Base-by-base conservation (phyloP, 768 basidiomycete genomes). In the Clathrus columnatus region DNA sequence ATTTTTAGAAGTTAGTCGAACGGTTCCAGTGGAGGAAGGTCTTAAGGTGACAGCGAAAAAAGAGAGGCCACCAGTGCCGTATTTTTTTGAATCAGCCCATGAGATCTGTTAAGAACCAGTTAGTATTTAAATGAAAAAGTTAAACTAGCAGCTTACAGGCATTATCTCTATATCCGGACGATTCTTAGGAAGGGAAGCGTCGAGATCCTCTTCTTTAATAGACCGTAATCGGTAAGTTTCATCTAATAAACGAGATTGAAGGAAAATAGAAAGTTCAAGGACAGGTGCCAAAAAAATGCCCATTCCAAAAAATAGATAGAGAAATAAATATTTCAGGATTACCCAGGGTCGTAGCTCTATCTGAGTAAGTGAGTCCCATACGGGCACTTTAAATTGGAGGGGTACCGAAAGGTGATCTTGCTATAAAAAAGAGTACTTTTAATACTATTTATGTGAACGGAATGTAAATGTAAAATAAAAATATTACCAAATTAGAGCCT, bases 261-360 rank as follows among this genome's bases (percentile, higher is more conserved):
- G 56, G 53, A 70, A 67, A n/a, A 73, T 64, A 17, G 65, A 60
- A 18, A 65, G 54, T 46, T 71, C 66, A 16, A 67, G 51, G 11
- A 68, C 58, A 2, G 70, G 69, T 6, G 59, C 54, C 27, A 64
- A 57, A 32, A 73, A 60, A 32, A 70, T 58, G 10, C 72, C 73
- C 14, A 61, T 67, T 8, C 70, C 70, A 36, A 60, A 62, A 26
- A 69, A 55, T 18, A 71, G 24, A 56, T 73, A 73, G 28, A 61
- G 62, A 48, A 70, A 32, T 5, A 73, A 50, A 49, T 72, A 67
- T n/a, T 59, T 36, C 21, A 72, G 20, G 17, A 67, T 63, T 23
- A 14, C 4, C 36, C 11, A 36, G 14, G 36, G 36, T 2, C n/a
- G 11, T 36, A 14, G 36, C n/a, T 36, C 36, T 14, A 36, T 36